phyloP scores from a whole-genome alignment of 768 basidiomycete genomes.

The Lactarius tabidus region DNA sequence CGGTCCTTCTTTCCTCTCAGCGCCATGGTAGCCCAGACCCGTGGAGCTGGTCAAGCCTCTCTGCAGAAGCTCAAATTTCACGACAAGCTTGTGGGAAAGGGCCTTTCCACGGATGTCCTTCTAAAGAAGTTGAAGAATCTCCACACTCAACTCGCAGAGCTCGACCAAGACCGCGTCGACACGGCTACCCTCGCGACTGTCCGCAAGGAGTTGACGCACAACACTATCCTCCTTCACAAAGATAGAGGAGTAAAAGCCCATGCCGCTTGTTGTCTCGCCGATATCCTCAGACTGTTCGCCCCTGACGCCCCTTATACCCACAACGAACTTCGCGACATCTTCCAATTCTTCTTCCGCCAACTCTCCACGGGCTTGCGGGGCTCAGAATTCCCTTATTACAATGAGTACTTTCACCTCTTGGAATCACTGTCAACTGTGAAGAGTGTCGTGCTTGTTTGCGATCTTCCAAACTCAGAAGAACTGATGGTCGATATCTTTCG shows the following conservation, averaged over 20 bases:
- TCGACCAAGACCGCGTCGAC: slow-evolving; percentile 89
- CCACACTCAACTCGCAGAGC: slow-evolving; percentile 69
- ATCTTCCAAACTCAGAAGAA: slow-evolving; percentile 82
- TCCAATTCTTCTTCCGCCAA: slow-evolving; percentile 93
- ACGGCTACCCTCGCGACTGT: slow-evolving; percentile 61
- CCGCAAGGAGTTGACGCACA: slow-evolving; percentile 75
- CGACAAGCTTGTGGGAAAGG: slow-evolving; percentile 77
- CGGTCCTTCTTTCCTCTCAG: not conserved
- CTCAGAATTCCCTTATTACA: slow-evolving; percentile 78
- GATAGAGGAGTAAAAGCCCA: slow-evolving; percentile 96
- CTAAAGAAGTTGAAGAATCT: slow-evolving; percentile 82
- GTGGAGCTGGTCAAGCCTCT: slow-evolving; percentile 49
- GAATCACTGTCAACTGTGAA: slow-evolving; percentile 93
- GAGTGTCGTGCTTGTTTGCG: slow-evolving; percentile 90
- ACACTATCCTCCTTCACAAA: slow-evolving; percentile 84
- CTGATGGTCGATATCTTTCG: slow-evolving; percentile 80
- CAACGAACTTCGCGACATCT: slow-evolving; percentile 88
- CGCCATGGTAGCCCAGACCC: slow-evolving; percentile 72
- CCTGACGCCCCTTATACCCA: slow-evolving; percentile 96
- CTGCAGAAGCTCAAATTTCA: slow-evolving; percentile 68
- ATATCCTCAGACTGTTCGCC: slow-evolving; percentile 89
- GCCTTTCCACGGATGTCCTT: slow-evolving; percentile 72
- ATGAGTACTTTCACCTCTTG: slow-evolving; percentile 92
- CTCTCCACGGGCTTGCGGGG: slow-evolving; percentile 70
- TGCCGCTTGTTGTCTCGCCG: slow-evolving; percentile 90